Evolutionary conservation across 1,284 basidiomycete genomes (phyloP).

Genomic region (Schizophyllum amplum): DNA sequence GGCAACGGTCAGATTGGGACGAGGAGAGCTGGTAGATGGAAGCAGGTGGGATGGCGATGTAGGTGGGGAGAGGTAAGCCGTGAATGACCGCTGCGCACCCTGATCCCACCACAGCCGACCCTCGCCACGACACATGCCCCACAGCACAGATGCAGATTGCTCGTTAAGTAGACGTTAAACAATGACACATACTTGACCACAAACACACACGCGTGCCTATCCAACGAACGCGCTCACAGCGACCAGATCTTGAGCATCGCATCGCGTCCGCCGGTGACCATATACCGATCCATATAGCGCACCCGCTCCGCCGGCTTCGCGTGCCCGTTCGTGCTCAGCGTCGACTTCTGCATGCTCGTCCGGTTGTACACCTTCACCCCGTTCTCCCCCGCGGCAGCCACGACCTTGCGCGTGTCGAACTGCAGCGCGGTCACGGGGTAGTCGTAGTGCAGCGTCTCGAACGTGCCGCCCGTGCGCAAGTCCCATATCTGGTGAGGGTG

Average conservation of each 20-base stretch:
- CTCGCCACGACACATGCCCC: too few species aligned
- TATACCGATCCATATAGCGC: slow-evolving; percentile 95
- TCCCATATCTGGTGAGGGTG: slow-evolving; percentile 78
- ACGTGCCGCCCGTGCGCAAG: slow-evolving; percentile 81
- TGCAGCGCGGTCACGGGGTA: slow-evolving; percentile 88
- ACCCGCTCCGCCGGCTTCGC: slow-evolving; percentile 83
- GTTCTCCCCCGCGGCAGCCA: slow-evolving; percentile 92
- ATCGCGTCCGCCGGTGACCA: slow-evolving; percentile 88
- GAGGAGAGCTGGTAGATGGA: not conserved
- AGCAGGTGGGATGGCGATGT: too few species aligned
- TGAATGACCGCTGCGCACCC: too few species aligned
- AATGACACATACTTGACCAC: too few species aligned
- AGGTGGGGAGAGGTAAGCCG: too few species aligned
- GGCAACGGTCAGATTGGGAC: not conserved
- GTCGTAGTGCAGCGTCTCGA: slow-evolving; percentile 89
- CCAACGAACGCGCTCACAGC: slow-evolving; percentile 35
- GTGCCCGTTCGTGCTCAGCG: slow-evolving; percentile 86
- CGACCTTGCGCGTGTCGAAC: slow-evolving; percentile 91
- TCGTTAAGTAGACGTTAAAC: not conserved
- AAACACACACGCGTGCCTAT: not conserved
- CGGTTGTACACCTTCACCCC: slow-evolving; percentile 95
- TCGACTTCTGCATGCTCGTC: slow-evolving; percentile 84
- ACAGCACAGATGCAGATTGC: not conserved
- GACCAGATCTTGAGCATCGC: slow-evolving; percentile 93
- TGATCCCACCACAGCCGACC: too few species aligned